Percentiles rank a stretch among this genome's conserved stretches.
phyloP scores from a whole-genome alignment of 23 red algal species.

The Cyanidiococcus yangmingshanensis region DNA sequence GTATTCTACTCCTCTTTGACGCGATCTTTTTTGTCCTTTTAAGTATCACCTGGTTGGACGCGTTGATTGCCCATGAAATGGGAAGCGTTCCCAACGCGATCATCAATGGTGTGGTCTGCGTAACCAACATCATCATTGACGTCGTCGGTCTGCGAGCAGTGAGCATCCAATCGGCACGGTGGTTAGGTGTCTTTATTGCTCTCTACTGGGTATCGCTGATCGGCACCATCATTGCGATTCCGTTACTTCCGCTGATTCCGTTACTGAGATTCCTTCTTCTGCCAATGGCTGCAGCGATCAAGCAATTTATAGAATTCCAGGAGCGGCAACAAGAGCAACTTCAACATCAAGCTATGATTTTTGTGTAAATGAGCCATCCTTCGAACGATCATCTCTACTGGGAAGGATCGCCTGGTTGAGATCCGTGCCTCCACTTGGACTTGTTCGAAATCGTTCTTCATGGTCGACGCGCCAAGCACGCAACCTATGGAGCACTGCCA shows the following conservation, averaged over 20 bases:
- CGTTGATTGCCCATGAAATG: slow-evolving; percentile 3
- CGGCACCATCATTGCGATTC: slow-evolving; percentile 10
- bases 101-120: background rate
- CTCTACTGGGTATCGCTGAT: slow-evolving; percentile 19
- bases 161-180: background rate
- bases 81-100: background rate
- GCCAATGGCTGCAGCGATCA: slow-evolving; percentile 10
- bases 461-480: too few relatives aligned
- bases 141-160: background rate
- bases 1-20: slow-evolving; percentile 11
- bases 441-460: too few relatives aligned
- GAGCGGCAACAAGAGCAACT: background rate
- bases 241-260: slow-evolving; percentile 18
- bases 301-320: background rate
- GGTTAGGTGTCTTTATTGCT: slow-evolving; percentile 4
- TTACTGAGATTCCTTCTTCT: slow-evolving; percentile 13
- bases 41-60: slow-evolving; percentile 1
- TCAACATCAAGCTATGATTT: background rate
- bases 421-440: too few relatives aligned
- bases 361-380: too few relatives aligned
- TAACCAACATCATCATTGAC: slow-evolving; percentile 18
- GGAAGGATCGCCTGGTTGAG: too few relatives aligned
- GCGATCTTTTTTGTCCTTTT: slow-evolving; percentile 17
- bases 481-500: too few relatives aligned
- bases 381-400: too few relatives aligned